Conservation (phyloP, 495 filamentous ascomycete genomes). For the Saxispiralis lemnorum region DNA sequence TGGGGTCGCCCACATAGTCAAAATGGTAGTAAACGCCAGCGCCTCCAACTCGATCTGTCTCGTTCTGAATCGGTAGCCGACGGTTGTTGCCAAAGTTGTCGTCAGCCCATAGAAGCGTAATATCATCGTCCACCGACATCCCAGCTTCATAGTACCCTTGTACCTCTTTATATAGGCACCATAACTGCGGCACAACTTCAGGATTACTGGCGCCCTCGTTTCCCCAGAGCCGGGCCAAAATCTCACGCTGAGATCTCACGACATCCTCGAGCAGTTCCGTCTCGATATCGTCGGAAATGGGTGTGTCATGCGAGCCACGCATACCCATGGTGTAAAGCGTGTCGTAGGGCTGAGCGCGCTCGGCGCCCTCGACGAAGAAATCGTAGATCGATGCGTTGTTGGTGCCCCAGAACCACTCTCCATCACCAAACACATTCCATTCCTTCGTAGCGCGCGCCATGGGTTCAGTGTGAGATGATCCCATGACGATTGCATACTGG, state of each 20-base stretch:
- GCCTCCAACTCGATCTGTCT: slow-evolving; percentile 42
- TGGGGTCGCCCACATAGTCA: slow-evolving; percentile 42
- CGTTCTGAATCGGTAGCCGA: slow-evolving; percentile 43
- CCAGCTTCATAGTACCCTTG: slow-evolving; percentile 50
- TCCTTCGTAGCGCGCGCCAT: slow-evolving; percentile 58
- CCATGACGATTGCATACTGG: slow-evolving; percentile 55
- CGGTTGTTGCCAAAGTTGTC: slow-evolving; percentile 44
- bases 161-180: slow-evolving; percentile 33
- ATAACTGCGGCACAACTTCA: slow-evolving; percentile 47
- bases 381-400: slow-evolving; percentile 47
- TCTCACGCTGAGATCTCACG: slow-evolving; percentile 39
- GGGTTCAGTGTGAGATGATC: slow-evolving; percentile 57
- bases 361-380: slow-evolving; percentile 50
- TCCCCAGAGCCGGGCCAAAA: slow-evolving; percentile 37
- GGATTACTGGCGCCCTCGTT: slow-evolving; percentile 26
- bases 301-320: slow-evolving; percentile 51
- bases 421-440: slow-evolving; percentile 40
- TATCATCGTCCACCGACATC: slow-evolving; percentile 49
- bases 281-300: slow-evolving; percentile 36
- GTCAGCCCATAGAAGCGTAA: slow-evolving; percentile 58
- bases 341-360: slow-evolving; percentile 47
- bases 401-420: slow-evolving; percentile 45
- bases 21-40: slow-evolving; percentile 53
- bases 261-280: slow-evolving; percentile 42
- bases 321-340: slow-evolving; percentile 55